Evolutionary conservation across 352 stramenopile species (phyloP), one percentile per base, ranked within the genome.

Genomic region (Globisporangium alternatum): DNA sequence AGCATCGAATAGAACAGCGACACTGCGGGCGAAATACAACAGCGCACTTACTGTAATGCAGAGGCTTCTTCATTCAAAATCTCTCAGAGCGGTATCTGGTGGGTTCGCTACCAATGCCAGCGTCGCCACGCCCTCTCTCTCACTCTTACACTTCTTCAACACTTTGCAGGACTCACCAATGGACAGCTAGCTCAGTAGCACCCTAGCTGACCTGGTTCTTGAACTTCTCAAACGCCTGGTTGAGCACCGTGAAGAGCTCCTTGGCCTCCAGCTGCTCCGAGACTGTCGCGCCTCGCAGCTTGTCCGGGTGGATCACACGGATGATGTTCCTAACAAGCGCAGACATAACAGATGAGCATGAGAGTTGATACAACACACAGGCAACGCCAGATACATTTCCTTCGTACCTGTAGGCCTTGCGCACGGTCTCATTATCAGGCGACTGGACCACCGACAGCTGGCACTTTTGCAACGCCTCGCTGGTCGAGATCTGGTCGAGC

Each of bases 201-300:
- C 25, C 13, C 39, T 56, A 56, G 64, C n/a, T 58, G 75, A 65
- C 56, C 62, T 79, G 71, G 35, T 71, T 77, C 66, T 95, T 95
- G 60, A 90, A 93, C 59, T 84, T 86, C 61, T 96, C 86, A 65
- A 95, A 96, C 19, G 84, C 84, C 66, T 94, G 81, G 64, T 95
- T 96, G 33, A 96, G 68, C 43, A 95, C 81, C 19, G 86, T 96
- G 70, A 96, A 96, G 28, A 96, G 77, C 62, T 94, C 88, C 30
- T 93, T 91, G 5, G 88, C 88, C 66, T 92, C 88, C 9, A 96
- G 61, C 53, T 96, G 86, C 39, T 96, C 84, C n/a, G 82, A 45
- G 44, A 96, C 75, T 4, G 79, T 86, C 15, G 81, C 88, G 17
- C 76, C 76, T 10, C 88, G 86, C n/a, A 96, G 68, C 63, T 96